Percentiles rank a stretch among this genome's conserved stretches.
These are phyloP conservation scores for Verbascum thapsus DNA, from an alignment of 257 asterid species.

Conservation along the genomic window DNA sequence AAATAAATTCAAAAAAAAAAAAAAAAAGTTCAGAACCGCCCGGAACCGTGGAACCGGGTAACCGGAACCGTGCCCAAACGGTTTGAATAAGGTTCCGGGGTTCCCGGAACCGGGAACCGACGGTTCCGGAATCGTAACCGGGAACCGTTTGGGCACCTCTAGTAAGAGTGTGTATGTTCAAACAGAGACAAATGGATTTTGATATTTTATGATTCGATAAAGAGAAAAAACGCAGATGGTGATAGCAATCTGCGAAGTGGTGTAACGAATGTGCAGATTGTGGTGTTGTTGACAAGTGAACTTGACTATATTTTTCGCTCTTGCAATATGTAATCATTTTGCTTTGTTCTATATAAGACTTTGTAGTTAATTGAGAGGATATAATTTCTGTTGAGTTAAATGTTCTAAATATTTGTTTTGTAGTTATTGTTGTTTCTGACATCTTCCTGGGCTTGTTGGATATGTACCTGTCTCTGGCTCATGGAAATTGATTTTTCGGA, in stretches of 20 bases:
- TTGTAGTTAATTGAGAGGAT: not conserved
- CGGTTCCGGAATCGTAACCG: no score
- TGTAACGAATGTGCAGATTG: no score
- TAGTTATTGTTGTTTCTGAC: no score
- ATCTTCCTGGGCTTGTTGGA: not conserved
- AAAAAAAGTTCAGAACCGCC: no score
- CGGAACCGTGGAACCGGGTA: no score
- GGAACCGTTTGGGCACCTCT: no score
- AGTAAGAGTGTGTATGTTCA: no score
- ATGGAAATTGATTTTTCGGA: slow-evolving; percentile 4
- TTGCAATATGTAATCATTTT: not conserved
- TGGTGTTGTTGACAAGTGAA: not conserved
- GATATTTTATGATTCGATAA: slow-evolving; percentile 1
- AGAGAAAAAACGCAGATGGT: not conserved
- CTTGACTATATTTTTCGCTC: not conserved
- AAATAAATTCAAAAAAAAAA: no score
- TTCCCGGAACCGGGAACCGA: no score
- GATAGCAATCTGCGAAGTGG: not conserved
- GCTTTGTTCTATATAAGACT: not conserved
- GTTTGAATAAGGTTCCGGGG: no score
- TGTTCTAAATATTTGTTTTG: not conserved
- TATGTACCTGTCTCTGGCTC: slow-evolving; percentile 9
- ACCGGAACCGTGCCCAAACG: no score
- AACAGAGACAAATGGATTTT: no score
- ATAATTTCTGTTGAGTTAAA: not conserved